Evolutionary conservation across 2,329 filamentous ascomycete species (phyloP), one percentile per base, ranked within the genome.

Genomic region (Fonsecaea multimorphosa): DNA sequence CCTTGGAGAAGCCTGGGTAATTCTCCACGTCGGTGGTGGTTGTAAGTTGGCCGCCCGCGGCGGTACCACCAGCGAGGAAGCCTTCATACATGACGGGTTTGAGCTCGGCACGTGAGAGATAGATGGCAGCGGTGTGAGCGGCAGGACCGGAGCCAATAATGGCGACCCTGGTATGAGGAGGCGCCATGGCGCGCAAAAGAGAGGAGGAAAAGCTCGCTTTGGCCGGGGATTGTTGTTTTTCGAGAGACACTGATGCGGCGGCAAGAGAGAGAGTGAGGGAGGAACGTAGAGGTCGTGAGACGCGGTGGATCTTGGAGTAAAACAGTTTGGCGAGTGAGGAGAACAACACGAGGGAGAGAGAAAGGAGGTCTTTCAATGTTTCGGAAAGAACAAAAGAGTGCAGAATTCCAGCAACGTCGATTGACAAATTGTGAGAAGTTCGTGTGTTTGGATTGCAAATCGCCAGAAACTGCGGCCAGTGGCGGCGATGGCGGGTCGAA

Each of bases 11-110:
- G 55, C 95, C 95, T 29, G 95, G 95, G 81, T 90, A 99, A 86
- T 99, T 99, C 84, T 99, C 95, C 66, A 99, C 89, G 73, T 99
- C 96, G 75, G 96, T 98, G 62, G 95, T 99, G 29, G 96, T 99
- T 62, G 96, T 99, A 73, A 99, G 86, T 85, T 99, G 95, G 64
- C 95, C 95, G 73, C 95, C 95, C 52, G 95, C 92, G 6, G 95
- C 95, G 74, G 96, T 96, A 75, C 94, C 95, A 76, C 97, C 95
- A 74, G 95, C 95, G 78, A 99, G 89, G 86, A 99, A 97, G 73
- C 95, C 95, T 83, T 99, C 95, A 78, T 98, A 99, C 72, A 99
- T 85, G 69, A 97, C 91, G 69, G 95, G 95, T 81, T 96, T 91
- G 77, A 99, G 82, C 78, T 99, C 94, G 68, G 95, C 95, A 77